Evolutionary conservation across 257 asterid species (phyloP).

Genomic region (Avicennia marina): DNA sequence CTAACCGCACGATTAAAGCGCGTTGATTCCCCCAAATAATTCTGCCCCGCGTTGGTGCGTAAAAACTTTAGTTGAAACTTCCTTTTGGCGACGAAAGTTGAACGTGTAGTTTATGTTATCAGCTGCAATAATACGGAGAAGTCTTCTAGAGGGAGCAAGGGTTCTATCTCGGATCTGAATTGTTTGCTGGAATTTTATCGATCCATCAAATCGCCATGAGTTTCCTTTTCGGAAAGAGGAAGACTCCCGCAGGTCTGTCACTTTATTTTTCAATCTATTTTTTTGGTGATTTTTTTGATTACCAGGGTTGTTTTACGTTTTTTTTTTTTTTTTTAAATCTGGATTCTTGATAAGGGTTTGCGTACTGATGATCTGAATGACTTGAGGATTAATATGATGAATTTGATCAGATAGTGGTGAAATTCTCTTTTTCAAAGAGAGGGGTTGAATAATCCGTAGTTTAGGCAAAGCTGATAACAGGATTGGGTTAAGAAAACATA

Average conservation of each 20-base stretch:
- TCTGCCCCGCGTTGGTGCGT: slow-evolving; percentile 22
- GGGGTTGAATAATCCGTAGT: slow-evolving; percentile 2
- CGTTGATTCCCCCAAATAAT: slow-evolving; percentile 14
- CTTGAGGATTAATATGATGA: not conserved
- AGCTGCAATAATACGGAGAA: slow-evolving; percentile 5
- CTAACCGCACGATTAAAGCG: slow-evolving; percentile 12
- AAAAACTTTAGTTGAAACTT: slow-evolving; percentile 4
- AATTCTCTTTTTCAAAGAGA: not conserved
- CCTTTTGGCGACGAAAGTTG: not conserved
- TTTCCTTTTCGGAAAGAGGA: slow-evolving; percentile 85
- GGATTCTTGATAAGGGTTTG: not conserved
- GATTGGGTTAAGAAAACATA: not conserved
- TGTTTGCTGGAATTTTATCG: slow-evolving; percentile 13
- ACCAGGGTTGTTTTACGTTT: not conserved
- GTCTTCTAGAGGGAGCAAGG: not conserved
- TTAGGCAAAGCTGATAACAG: not conserved
- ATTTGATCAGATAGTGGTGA: not conserved
- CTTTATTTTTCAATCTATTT: not conserved
- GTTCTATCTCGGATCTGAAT: slow-evolving; percentile 13
- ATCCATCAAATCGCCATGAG: slow-evolving; percentile 49
- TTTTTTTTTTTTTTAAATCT: slow-evolving; percentile 5
- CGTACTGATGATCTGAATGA: not conserved
- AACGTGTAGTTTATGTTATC: not conserved
- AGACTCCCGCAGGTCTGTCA: slow-evolving; percentile 84
- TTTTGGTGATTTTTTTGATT: not conserved